Base-by-base conservation (phyloP, 495 filamentous ascomycete genomes). In the Lentithecium fluviatile region DNA sequence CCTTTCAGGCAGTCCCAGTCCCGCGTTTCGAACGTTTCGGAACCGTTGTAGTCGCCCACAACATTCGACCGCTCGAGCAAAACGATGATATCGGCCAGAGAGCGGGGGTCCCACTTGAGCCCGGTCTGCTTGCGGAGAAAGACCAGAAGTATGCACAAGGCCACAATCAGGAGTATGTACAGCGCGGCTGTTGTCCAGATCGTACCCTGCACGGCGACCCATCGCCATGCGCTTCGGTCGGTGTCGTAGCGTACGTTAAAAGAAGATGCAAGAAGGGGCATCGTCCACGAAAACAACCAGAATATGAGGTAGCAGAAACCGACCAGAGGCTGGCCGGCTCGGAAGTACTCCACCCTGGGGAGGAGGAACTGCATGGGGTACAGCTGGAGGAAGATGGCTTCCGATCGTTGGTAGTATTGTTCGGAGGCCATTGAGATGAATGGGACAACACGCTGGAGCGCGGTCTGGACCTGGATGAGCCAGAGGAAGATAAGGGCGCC, bases 101-200 rank as follows among this genome's bases (percentile, higher is more conserved):
- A 90, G n/a, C 83, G 74, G 1, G 89, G 82, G 70, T 92, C 90
- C 91, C 91, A 96, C 71, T 86, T 83, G 65, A 96, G 74, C 2
- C 91, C 91, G 0, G 90, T 89, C 64, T 73, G 78, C 32, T 75
- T 76, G 23, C 80, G 73, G 32, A 83, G 67, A 47, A 75, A 80
- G 70, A 75, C 62, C 19, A 87, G 69, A 6, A 88, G 60, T 17
- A 78, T 63, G 26, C 81, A 54, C 2, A 85, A 71, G 4, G 84
- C 85, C 40, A 85, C 66, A 3, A 84, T 66, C 58, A 91, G 68
- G 2, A 89, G 72, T 5, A 87, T 71, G 70, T 95, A 96, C 0
- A 91, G 67, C 13, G 76, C 88, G 34, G 92, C 83, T 37, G 91
- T 74, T 1, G 85, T 83, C 91, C 91, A 96, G 8, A 86, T 87